phyloP scores from a whole-genome alignment of 1,284 basidiomycete genomes.

The Apiotrichum brassicae region DNA sequence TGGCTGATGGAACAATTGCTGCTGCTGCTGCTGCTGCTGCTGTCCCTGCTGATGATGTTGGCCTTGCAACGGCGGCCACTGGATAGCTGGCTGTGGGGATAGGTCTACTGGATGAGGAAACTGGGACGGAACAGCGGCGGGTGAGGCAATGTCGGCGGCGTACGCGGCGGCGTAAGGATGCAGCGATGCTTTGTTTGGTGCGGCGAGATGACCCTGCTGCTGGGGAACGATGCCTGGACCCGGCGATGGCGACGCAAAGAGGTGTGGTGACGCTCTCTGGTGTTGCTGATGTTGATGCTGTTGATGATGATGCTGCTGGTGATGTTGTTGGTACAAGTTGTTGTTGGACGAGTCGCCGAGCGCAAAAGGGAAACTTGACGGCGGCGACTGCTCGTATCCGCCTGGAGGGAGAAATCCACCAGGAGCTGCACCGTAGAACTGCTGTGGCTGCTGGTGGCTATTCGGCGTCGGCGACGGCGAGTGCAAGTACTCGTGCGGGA shows the following conservation, averaged over 20 bases:
- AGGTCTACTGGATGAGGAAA: too few relatives aligned
- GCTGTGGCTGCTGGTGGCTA: too few relatives aligned
- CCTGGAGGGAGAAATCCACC: too few relatives aligned
- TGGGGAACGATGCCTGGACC: not conserved
- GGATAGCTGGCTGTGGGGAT: not conserved
- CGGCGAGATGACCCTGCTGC: not conserved
- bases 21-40: not conserved
- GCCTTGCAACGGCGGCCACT: conserved; percentile 2
- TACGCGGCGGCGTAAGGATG: conserved; percentile 1
- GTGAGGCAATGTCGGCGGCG: not conserved
- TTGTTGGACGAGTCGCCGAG: not conserved
- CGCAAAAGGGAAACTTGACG: too few relatives aligned
- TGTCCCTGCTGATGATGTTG: not conserved
- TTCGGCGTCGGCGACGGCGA: not conserved
- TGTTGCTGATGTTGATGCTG: not conserved
- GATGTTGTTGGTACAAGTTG: not conserved
- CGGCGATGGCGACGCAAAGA: not conserved
- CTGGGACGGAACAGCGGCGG: not conserved
- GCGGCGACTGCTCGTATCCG: not conserved
- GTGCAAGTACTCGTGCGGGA: too few relatives aligned
- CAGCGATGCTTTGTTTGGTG: not conserved
- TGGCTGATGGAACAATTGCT: not conserved
- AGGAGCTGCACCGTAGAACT: too few relatives aligned
- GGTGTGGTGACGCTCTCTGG: not conserved
- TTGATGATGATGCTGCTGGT: not conserved